Percentiles rank a stretch among this genome's conserved stretches.
Conservation (phyloP, 2,329 filamentous ascomycete species). For the Truncatella angustata region DNA sequence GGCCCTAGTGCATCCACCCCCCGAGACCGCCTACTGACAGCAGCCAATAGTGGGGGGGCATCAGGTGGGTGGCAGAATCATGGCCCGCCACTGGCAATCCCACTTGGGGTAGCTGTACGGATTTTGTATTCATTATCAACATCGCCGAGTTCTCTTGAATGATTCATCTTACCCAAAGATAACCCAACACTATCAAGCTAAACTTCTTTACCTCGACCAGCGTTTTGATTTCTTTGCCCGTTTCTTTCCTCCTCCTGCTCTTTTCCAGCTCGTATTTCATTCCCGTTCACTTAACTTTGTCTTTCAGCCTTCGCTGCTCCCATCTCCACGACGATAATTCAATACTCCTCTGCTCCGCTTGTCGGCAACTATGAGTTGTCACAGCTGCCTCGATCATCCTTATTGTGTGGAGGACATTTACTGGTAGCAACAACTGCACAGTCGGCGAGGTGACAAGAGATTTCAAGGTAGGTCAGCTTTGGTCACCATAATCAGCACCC, state of each 20-base stretch:
- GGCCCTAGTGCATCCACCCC: too few species aligned
- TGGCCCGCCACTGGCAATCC: too few species aligned
- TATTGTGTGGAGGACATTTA: not conserved
- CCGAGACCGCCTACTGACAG: too few species aligned
- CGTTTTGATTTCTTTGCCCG: not conserved
- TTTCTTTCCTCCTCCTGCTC: not conserved
- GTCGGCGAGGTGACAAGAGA: too few species aligned
- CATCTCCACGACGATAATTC: not conserved
- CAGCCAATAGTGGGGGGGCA: too few species aligned
- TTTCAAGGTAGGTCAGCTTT: not conserved
- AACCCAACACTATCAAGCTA: too few species aligned
- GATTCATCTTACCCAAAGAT: not conserved
- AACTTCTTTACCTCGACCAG: not conserved
- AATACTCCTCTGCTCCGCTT: not conserved
- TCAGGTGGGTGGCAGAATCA: too few species aligned
- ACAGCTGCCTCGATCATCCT: not conserved
- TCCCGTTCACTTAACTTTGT: not conserved
- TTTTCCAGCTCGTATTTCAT: not conserved
- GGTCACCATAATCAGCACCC: too few species aligned
- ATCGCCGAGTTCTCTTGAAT: not conserved
- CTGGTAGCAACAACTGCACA: not conserved
- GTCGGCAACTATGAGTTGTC: slow-evolving; percentile 1
- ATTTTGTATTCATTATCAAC: too few species aligned
- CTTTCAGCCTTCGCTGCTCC: not conserved
- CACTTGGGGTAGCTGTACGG: too few species aligned